Evolutionary conservation across 495 filamentous ascomycete species (phyloP).

Genomic region (Xylaria palmicola): DNA sequence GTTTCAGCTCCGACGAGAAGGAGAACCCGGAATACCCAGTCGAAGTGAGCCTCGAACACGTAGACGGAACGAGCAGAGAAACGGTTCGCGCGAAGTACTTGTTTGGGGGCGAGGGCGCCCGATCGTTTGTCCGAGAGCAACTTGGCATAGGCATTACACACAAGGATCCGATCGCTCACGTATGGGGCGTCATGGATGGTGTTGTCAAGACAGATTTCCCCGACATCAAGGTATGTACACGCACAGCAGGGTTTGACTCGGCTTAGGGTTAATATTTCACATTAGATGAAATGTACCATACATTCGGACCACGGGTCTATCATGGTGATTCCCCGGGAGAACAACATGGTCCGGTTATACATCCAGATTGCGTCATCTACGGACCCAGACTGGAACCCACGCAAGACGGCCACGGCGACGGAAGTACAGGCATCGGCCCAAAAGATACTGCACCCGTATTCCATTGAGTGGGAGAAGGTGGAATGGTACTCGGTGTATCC

Average conservation of each 20-base stretch:
- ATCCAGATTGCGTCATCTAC: slow-evolving; percentile 71
- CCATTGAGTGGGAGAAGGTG: slow-evolving; percentile 65
- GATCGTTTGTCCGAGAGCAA: slow-evolving; percentile 58
- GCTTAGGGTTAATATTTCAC: slow-evolving; percentile 16
- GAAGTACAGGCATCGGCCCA: slow-evolving; percentile 66
- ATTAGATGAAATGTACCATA: slow-evolving; percentile 88
- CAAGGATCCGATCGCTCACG: slow-evolving; percentile 62
- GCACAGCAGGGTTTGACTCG: slow-evolving; percentile 2
- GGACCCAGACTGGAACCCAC: slow-evolving; percentile 59
- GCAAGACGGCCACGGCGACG: slow-evolving; percentile 61
- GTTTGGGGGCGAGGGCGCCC: slow-evolving; percentile 60
- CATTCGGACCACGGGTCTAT: slow-evolving; percentile 68
- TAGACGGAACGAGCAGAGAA: slow-evolving; percentile 66
- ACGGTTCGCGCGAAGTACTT: slow-evolving; percentile 58
- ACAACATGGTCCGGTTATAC: slow-evolving; percentile 72
- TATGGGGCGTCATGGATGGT: slow-evolving; percentile 79
- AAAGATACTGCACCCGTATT: slow-evolving; percentile 66
- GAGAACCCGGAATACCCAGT: slow-evolving; percentile 60
- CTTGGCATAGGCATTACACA: slow-evolving; percentile 63
- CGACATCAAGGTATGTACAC: slow-evolving; percentile 57
- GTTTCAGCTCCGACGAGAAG: slow-evolving; percentile 59
- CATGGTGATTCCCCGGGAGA: slow-evolving; percentile 73
- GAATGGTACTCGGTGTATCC: slow-evolving; percentile 71
- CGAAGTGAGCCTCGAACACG: slow-evolving; percentile 67
- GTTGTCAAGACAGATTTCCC: slow-evolving; percentile 75